Percentiles rank a stretch among this genome's conserved stretches.
Conservation (phyloP, 106 monocot genomes). For the Gastrodia elata region DNA sequence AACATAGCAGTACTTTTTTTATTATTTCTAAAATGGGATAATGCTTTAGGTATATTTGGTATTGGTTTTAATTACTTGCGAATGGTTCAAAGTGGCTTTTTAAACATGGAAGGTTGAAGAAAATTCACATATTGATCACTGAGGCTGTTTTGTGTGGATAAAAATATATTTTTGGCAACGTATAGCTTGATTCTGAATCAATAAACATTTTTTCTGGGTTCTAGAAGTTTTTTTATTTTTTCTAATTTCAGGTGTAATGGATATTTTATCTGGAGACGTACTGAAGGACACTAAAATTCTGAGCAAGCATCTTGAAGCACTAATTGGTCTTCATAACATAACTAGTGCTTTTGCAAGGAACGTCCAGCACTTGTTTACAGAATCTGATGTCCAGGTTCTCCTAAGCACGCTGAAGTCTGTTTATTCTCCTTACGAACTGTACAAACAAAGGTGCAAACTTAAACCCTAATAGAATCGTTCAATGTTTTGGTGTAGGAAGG, state of each 20-base stretch:
- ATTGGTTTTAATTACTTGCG: neutral
- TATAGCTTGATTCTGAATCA: neutral
- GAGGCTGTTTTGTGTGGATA: neutral
- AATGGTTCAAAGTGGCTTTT: neutral
- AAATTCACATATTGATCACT: neutral
- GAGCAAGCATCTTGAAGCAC: constrained; percentile 66
- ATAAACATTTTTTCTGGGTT: neutral
- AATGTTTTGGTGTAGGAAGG: neutral
- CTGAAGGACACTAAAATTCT: constrained; percentile 81
- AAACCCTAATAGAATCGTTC: neutral
- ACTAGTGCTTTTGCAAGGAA: constrained; percentile 84
- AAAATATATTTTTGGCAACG: neutral
- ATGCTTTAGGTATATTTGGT: too few relatives aligned
- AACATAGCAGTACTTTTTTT: too few relatives aligned
- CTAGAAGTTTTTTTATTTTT: neutral
- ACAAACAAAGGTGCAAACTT: constrained; percentile 65
- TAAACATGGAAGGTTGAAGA: neutral
- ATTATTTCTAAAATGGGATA: too few relatives aligned
- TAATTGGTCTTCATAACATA: constrained; percentile 87
- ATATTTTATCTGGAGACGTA: constrained; percentile 79
- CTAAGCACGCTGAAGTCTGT: constrained; percentile 69
- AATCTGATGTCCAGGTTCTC: constrained; percentile 65
- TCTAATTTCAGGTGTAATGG: constrained; percentile 61
- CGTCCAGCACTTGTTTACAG: constrained; percentile 85
- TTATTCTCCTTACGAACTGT: constrained; percentile 86